Conservation (phyloP, 2,329 filamentous ascomycete genomes). For the Epichloe coenophiala region DNA sequence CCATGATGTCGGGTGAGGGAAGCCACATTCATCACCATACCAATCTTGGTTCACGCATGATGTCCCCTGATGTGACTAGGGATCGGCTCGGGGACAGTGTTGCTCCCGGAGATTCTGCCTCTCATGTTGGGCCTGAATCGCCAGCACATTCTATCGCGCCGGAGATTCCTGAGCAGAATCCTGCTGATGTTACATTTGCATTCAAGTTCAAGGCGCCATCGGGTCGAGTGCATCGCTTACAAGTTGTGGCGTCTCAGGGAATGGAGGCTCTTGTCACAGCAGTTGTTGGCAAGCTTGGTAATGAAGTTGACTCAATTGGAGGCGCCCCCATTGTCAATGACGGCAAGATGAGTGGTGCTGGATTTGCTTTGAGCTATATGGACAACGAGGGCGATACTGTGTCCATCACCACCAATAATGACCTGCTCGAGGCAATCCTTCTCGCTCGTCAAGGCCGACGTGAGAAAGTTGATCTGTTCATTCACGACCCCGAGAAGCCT, state of each 20-base stretch:
- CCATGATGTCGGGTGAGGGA: constrained; percentile 84
- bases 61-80: constrained; percentile 65
- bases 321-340: constrained; percentile 68
- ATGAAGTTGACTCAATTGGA: constrained; percentile 71
- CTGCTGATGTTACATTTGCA: constrained; percentile 69
- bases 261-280: constrained; percentile 64
- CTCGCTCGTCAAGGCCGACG: constrained; percentile 63
- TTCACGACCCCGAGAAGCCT: constrained; percentile 86
- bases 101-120: constrained; percentile 86
- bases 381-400: constrained; percentile 96
- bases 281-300: constrained; percentile 73
- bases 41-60: constrained; percentile 55
- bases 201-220: constrained; percentile 99
- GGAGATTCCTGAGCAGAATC: constrained; percentile 36
- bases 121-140: constrained; percentile 73
- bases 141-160: constrained; percentile 53
- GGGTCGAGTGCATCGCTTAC: constrained; percentile 83
- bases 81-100: constrained; percentile 70
- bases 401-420: constrained; percentile 90
- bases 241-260: constrained; percentile 68
- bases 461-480: constrained; percentile 95
- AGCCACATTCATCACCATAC: constrained; percentile 55
- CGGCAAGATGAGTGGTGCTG: constrained; percentile 59
- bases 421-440: constrained; percentile 78
- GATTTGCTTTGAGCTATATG: constrained; percentile 88